Evolutionary conservation across 2,329 filamentous ascomycete genomes (phyloP), one percentile per base, ranked within the genome.

Genomic region (Alternaria sp.): DNA sequence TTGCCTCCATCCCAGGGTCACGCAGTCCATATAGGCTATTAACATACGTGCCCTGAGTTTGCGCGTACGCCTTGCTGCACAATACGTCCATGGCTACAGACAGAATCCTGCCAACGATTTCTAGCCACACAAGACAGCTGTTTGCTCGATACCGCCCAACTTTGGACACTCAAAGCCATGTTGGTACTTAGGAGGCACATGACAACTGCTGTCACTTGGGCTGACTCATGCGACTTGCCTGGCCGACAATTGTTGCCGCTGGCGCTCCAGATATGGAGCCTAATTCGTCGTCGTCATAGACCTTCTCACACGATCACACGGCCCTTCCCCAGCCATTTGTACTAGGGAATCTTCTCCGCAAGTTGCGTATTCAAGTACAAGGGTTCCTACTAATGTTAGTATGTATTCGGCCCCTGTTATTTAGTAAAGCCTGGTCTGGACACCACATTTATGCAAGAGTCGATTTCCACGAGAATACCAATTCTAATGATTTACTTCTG

Each of bases 261-360:
- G 60, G 54, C 59, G 57, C 54, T 59, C 53, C 22, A 70, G 63
- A 70, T 71, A 54, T 58, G 43, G 54, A 54, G 30, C 50, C 50
- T 38, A 27, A 58, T 58, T 70, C 60, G 68, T 71, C 55, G 59
- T 64, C 70, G 70, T 72, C 70, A 72, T 72, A 71, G 70, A 72
- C 64, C 46, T 66, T 59, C 44, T 41, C 54, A 61, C 36, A 52
- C 32, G 60, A 72, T 71, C 68, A 66, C 60, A 65, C 60, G 57
- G 50, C 38, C 57, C 34, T 43, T 54, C 30, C 30, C 54, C 46
- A 28, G 43, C 25, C 38, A 30, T 45, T 51, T 51, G 43, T 36
- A 45, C 48, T 44, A 44, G 53, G 51, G 36, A 56, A 58, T n/a
- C 27, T 44, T 32, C 41, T 62, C 62, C 53, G 62, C 25, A 32